A percentile compares a stretch with the other conserved stretches of the same genome.
Conservation (phyloP, 345 rosid species). For the Eucalyptus dawsonii region DNA sequence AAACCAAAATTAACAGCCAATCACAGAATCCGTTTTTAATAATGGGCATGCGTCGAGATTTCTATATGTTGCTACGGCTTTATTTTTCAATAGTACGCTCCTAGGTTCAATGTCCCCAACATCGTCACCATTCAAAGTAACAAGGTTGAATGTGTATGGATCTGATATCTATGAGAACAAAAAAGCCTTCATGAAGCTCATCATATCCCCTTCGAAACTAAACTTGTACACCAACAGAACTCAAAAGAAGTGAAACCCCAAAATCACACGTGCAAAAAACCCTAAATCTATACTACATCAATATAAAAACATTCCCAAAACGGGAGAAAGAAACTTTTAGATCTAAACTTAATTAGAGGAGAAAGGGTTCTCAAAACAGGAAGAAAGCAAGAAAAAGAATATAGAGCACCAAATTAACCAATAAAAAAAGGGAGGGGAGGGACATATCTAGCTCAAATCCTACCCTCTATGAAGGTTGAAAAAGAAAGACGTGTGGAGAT, state of each 20-base stretch:
- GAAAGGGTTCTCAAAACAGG: fast-evolving
- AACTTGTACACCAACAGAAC: background rate
- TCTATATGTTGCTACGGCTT: fast-evolving
- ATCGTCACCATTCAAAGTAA: background rate
- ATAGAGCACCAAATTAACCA: background rate
- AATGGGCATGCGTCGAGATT: background rate
- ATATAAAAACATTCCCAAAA: background rate
- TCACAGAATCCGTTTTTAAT: background rate
- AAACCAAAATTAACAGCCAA: background rate
- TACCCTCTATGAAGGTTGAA: background rate
- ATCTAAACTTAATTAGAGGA: background rate
- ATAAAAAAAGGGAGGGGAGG: no score
- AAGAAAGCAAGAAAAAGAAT: no score
- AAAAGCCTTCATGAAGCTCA: background rate
- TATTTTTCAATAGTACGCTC: background rate
- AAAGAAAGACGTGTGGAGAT: no score
- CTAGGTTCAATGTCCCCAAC: background rate
- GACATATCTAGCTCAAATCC: background rate
- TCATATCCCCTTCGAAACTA: fast-evolving
- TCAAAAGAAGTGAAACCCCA: no score
- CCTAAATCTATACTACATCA: background rate
- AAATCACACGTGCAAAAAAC: background rate
- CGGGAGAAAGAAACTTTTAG: background rate
- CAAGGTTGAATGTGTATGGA: background rate
- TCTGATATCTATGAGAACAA: background rate